Percentiles rank a stretch among this genome's conserved stretches.
phyloP scores from a whole-genome alignment of 2,329 filamentous ascomycete genomes.

The Stenocarpella maydis region DNA sequence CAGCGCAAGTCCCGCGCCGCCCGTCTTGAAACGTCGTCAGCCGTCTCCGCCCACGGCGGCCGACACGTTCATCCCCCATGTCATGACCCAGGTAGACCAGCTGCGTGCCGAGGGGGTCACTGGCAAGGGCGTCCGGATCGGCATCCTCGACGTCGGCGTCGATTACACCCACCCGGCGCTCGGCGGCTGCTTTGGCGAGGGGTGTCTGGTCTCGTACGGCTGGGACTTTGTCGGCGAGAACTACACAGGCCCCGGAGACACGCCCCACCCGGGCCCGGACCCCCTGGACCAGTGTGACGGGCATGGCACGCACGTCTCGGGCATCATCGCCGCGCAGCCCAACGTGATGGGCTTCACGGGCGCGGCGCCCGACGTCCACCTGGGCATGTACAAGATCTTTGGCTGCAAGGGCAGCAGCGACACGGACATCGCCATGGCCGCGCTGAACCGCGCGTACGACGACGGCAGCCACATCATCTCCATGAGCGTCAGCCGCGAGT shows the following conservation, averaged over 20 bases:
- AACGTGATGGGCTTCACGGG: not conserved
- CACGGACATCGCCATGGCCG: not conserved
- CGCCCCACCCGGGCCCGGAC: not conserved
- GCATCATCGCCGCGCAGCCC: not conserved
- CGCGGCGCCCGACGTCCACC: not conserved
- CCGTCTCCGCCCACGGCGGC: not conserved
- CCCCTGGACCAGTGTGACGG: not conserved
- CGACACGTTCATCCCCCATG: not conserved
- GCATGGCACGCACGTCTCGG: not conserved
- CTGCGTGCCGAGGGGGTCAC: conserved; percentile 5
- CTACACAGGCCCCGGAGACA: not conserved
- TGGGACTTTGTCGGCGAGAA: not conserved
- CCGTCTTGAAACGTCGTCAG: not conserved
- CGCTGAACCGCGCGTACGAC: conserved; percentile 2
- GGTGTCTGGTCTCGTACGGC: conserved; percentile 2
- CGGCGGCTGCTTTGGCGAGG: conserved; percentile 48
- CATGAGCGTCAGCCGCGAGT: conserved; percentile 5
- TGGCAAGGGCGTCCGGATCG: not conserved
- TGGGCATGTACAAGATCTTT: conserved; percentile 2
- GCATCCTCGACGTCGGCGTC: conserved; percentile 45
- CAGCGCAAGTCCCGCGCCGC: not conserved
- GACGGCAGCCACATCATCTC: not conserved
- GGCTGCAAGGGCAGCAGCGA: not conserved
- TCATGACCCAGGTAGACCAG: not conserved
- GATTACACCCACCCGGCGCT: conserved; percentile 51